Evolutionary conservation across 2,329 filamentous ascomycete species (phyloP).

Genomic region (Tolypocladium tropicale): DNA sequence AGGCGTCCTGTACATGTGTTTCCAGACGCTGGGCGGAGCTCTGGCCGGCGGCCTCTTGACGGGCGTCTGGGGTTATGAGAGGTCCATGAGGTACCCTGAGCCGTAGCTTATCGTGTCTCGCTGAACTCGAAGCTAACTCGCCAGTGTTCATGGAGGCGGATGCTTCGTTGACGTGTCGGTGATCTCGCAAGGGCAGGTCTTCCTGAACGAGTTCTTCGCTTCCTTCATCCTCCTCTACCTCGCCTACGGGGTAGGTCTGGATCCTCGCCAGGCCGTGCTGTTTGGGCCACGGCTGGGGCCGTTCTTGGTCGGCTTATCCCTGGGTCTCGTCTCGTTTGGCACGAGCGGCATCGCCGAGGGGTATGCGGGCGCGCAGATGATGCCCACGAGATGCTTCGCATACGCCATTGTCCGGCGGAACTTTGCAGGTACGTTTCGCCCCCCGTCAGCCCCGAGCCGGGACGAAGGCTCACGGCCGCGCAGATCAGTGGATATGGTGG

Average conservation of each 20-base stretch:
- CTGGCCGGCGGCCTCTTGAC: conserved; percentile 32
- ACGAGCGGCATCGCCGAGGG: conserved; percentile 27
- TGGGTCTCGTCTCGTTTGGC: conserved; percentile 25
- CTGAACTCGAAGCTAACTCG: background rate
- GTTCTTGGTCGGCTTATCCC: conserved; percentile 32
- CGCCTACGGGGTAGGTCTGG: conserved; percentile 40
- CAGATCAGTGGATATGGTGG: conserved; percentile 27
- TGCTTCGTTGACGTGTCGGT: conserved; percentile 24
- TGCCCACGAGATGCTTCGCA: conserved; percentile 34
- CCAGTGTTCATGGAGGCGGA: conserved; percentile 20
- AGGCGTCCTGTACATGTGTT: conserved; percentile 33
- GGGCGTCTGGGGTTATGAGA: conserved; percentile 20
- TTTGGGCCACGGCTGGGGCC: conserved; percentile 39
- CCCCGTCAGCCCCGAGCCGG: too few species aligned
- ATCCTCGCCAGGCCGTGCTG: conserved; percentile 37
- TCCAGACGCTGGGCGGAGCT: conserved; percentile 33
- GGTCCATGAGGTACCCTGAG: conserved; percentile 14
- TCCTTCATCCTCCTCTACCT: conserved; percentile 24
- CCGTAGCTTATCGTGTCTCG: background rate
- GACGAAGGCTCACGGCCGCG: background rate
- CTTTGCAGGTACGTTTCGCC: conserved; percentile 11
- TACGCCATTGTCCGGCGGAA: conserved; percentile 25
- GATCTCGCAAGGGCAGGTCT: conserved; percentile 26
- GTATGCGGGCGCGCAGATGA: conserved; percentile 31
- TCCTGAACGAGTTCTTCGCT: conserved; percentile 36